These are phyloP conservation scores for Colletotrichum musicola DNA, from an alignment of 2,329 filamentous ascomycete genomes.

Conservation along the genomic window DNA sequence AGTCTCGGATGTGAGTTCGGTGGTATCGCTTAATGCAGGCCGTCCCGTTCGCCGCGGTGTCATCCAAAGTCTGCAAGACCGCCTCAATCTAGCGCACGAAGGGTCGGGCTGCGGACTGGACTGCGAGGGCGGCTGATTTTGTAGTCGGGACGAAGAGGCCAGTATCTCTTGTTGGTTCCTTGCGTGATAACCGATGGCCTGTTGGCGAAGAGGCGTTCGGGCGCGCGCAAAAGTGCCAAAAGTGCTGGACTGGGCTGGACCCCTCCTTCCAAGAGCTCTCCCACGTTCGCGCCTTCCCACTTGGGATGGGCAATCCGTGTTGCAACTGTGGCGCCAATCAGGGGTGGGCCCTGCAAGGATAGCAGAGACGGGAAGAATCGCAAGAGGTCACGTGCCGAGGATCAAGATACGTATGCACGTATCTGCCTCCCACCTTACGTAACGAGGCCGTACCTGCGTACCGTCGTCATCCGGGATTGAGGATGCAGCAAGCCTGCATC, in stretches of 20 bases:
- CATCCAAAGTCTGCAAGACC: constrained; percentile 34
- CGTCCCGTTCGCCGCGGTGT: constrained; percentile 27
- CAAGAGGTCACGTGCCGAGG: constrained; percentile 16
- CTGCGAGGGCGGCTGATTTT: constrained; percentile 1
- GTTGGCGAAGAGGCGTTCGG: not conserved
- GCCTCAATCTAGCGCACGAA: constrained; percentile 21
- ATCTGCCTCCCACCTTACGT: too few species aligned
- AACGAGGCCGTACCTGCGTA: too few species aligned
- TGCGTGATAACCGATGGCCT: constrained; percentile 16
- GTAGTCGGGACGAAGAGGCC: not conserved
- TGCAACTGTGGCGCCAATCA: constrained; percentile 36
- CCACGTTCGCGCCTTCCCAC: constrained; percentile 37
- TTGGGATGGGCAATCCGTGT: constrained; percentile 32
- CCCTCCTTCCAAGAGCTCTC: constrained; percentile 30
- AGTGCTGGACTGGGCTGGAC: constrained; percentile 15
- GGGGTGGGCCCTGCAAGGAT: constrained; percentile 9
- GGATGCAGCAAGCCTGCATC: not conserved
- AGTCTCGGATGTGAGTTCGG: constrained; percentile 1
- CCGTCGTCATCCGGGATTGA: too few species aligned
- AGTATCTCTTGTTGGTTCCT: not conserved
- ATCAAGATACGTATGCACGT: not conserved
- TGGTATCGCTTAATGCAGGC: constrained; percentile 32
- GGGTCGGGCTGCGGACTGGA: not conserved
- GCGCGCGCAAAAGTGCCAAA: not conserved
- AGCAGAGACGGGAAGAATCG: not conserved